Base-by-base conservation (phyloP, 306 rosid genomes). In the Pyrus betulifolia region DNA sequence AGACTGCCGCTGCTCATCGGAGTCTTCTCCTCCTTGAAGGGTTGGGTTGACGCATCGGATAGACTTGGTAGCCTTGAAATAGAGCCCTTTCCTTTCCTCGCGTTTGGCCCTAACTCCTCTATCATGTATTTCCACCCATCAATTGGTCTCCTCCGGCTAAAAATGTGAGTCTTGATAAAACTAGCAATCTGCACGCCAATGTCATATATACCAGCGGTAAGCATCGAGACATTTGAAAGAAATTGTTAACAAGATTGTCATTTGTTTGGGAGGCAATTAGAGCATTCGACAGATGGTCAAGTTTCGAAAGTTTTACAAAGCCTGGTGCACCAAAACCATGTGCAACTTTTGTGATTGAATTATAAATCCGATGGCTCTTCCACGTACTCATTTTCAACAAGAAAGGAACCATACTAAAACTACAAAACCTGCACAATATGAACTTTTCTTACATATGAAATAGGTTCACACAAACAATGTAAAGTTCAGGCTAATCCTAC, bases 121-220 rank as follows among this genome's bases (percentile, higher is more conserved):
- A 92, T 92, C 98, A 95, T 90, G 88, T 95, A 92, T 83, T 89
- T 95, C 97, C 98, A 92, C 55, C 97, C 98, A 76, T 95, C 97
- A 30, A 92, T 87, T 28, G 98, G 97, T 81, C 98, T 86, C 81
- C 97, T 86, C 76, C 98, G 80, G 83, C 97, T 95, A 80, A 95
- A 95, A 82, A 95, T 90, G 83, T 92, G 96, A 45, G 95, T 88
- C 89, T 95, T 92, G 87, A 92, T 90, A 70, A 92, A 95, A 88
- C 98, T 95, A 75, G 98, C 96, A 67, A 95, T 95, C 97, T 95
- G 97, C 87, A 77, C 25, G 69, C 46, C 74, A 64, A 61, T 38
- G 59, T 23, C 62, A 74, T 49, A 64, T 49, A 35, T 33, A 78
- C 64, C 54, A 63, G 33, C 15, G 5, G 10, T 35, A 45, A 72